Evolutionary conservation across 805 yeast genomes (phyloP).

Genomic region (Suhomyces sp.): DNA sequence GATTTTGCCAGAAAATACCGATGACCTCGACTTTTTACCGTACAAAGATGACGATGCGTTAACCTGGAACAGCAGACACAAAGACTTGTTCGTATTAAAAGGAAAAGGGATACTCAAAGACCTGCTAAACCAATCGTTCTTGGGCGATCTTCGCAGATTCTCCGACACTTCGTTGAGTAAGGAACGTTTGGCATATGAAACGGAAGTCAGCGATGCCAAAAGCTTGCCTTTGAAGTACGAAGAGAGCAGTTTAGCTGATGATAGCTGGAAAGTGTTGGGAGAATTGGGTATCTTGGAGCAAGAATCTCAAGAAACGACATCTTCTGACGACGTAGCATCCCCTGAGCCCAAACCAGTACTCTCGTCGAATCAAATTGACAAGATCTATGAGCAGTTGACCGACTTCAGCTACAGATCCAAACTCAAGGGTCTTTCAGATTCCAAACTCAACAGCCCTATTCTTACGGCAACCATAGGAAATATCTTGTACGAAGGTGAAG

Average conservation of each 20-base stretch:
- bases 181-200: slow-evolving; percentile 10
- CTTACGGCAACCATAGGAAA: slow-evolving; percentile 41
- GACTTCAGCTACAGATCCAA: slow-evolving; percentile 24
- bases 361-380: slow-evolving; percentile 14
- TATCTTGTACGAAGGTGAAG: slow-evolving; percentile 25
- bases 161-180: slow-evolving; percentile 14
- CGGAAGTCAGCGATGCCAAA: slow-evolving; percentile 14
- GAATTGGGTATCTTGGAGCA: slow-evolving; percentile 15
- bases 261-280: slow-evolving; percentile 16
- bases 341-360: not conserved
- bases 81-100: slow-evolving; percentile 5
- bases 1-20: slow-evolving; percentile 14
- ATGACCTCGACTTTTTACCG: slow-evolving; percentile 18
- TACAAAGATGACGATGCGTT: slow-evolving; percentile 29
- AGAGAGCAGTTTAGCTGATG: slow-evolving; percentile 7
- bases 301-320: slow-evolving; percentile 1
- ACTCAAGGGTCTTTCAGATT: slow-evolving; percentile 19
- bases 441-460: slow-evolving; percentile 21
- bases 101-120: not conserved
- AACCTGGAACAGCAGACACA: slow-evolving; percentile 28
- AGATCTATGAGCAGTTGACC: slow-evolving; percentile 21
- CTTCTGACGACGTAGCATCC: not conserved
- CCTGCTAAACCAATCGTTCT: slow-evolving; percentile 1
- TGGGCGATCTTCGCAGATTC: slow-evolving; percentile 10
- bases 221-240: slow-evolving; percentile 8